Conservation (phyloP, 176 grass and related monocot species). For the Oryza officinalis region DNA sequence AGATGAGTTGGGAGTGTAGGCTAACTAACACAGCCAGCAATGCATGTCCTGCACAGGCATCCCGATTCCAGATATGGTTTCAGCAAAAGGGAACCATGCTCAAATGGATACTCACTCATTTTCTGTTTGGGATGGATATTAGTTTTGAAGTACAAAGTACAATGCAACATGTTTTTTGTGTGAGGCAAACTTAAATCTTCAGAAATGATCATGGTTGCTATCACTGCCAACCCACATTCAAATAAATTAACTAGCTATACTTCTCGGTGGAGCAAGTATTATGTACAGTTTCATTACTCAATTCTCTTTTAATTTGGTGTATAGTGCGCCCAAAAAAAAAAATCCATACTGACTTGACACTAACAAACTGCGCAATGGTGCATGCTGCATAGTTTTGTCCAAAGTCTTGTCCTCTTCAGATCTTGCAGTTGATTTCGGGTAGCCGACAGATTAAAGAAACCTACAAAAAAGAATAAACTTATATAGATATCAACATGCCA, state of each 20-base stretch:
- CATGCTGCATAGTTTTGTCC: constrained; percentile 21
- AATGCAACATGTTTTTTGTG: not conserved
- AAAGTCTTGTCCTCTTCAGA: constrained; percentile 42
- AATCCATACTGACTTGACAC: constrained; percentile 15
- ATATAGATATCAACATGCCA: constrained; percentile 1
- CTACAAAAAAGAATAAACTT: constrained; percentile 9
- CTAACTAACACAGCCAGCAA: too few species aligned
- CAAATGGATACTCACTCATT: not conserved
- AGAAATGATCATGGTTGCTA: not conserved
- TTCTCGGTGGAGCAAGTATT: constrained; percentile 39
- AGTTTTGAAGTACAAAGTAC: not conserved
- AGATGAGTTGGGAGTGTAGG: too few species aligned
- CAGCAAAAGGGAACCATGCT: not conserved
- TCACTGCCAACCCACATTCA: not conserved
- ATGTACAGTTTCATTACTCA: constrained; percentile 48
- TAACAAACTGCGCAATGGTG: constrained; percentile 9
- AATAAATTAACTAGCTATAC: constrained; percentile 27
- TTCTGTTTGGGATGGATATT: constrained; percentile 1
- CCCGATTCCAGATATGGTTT: not conserved
- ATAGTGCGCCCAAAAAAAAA: constrained; percentile 26
- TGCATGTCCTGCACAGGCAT: not conserved
- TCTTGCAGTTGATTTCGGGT: constrained; percentile 23
- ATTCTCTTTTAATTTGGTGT: constrained; percentile 26
- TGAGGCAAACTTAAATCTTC: not conserved
- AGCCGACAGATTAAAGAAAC: constrained; percentile 36